Conservation (phyloP, 2,329 filamentous ascomycete species). For the Penicillium sp. region DNA sequence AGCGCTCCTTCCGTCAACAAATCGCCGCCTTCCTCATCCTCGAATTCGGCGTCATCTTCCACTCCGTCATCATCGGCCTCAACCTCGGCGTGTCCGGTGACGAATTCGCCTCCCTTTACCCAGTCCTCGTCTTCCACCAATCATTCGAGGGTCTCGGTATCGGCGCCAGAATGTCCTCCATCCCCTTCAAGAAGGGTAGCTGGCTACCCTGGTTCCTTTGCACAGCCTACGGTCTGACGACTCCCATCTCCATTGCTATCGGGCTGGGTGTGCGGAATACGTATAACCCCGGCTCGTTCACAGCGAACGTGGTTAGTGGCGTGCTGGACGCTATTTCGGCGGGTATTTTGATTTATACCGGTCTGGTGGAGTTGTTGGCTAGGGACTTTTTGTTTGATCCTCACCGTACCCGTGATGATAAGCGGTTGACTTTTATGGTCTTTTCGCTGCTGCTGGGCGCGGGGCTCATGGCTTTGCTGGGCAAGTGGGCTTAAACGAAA, state of each 20-base stretch:
- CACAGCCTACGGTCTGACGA: conserved; percentile 55
- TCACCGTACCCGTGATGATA: conserved; percentile 46
- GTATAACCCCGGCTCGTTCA: conserved; percentile 47
- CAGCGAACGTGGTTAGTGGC: conserved; percentile 50
- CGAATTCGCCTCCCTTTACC: conserved; percentile 63
- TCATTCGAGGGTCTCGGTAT: conserved; percentile 67
- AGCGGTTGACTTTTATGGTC: conserved; percentile 49
- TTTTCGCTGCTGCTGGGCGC: conserved; percentile 45
- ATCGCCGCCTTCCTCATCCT: conserved; percentile 51
- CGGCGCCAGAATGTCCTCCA: conserved; percentile 62
- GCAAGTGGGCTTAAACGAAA: conserved; percentile 52
- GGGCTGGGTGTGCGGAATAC: conserved; percentile 54
- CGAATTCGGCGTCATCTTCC: conserved; percentile 67
- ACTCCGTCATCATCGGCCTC: conserved; percentile 67
- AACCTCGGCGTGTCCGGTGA: conserved; percentile 63
- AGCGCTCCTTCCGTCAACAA: conserved; percentile 41
- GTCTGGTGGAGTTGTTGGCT: conserved; percentile 55
- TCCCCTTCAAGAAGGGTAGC: conserved; percentile 52
- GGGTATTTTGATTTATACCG: conserved; percentile 57
- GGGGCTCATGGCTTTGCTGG: conserved; percentile 54
- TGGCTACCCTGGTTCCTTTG: conserved; percentile 58
- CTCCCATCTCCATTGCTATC: conserved; percentile 54
- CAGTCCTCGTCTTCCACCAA: conserved; percentile 67
- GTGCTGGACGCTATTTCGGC: conserved; percentile 54
- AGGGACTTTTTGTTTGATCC: conserved; percentile 57